A percentile compares a stretch with the other conserved stretches of the same genome.
Conservation (phyloP, 2,329 filamentous ascomycete species). For the Leptodontidium sp. region DNA sequence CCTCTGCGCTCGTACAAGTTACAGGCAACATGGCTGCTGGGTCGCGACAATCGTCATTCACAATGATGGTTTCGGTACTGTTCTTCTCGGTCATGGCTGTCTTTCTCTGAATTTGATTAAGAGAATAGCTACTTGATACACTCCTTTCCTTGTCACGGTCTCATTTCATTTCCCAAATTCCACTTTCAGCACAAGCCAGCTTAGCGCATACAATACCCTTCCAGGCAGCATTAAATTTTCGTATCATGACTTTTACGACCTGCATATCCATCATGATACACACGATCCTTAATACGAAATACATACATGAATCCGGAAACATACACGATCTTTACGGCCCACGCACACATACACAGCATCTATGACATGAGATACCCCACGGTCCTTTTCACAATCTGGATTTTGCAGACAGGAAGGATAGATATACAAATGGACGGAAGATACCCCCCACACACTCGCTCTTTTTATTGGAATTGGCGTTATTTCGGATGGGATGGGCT, state of each 20-base stretch:
- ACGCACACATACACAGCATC: background rate
- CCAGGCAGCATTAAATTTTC: slow-evolving; percentile 1
- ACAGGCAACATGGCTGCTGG: slow-evolving; percentile 14
- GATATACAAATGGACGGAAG: background rate
- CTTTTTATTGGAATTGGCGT: background rate
- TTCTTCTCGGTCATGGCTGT: slow-evolving; percentile 16
- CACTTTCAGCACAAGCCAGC: background rate
- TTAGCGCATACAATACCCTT: background rate
- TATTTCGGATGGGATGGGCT: background rate
- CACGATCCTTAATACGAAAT: slow-evolving; percentile 14
- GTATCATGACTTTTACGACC: slow-evolving; percentile 16
- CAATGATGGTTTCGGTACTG: background rate
- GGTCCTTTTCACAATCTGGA: slow-evolving; percentile 14
- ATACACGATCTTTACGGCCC: background rate
- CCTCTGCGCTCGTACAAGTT: slow-evolving; percentile 14
- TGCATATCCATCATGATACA: slow-evolving; percentile 15
- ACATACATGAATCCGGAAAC: background rate
- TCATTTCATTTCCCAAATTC: background rate
- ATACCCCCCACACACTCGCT: slow-evolving; percentile 21
- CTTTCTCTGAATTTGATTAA: slow-evolving; percentile 7
- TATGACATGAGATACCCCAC: slow-evolving; percentile 17
- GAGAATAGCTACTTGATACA: no score
- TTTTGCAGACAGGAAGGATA: background rate
- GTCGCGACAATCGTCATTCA: background rate
- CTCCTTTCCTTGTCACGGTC: background rate